A percentile compares a stretch with the other conserved stretches of the same genome.
Conservation (phyloP, 805 yeast species). For the Lachancea nothofagi region DNA sequence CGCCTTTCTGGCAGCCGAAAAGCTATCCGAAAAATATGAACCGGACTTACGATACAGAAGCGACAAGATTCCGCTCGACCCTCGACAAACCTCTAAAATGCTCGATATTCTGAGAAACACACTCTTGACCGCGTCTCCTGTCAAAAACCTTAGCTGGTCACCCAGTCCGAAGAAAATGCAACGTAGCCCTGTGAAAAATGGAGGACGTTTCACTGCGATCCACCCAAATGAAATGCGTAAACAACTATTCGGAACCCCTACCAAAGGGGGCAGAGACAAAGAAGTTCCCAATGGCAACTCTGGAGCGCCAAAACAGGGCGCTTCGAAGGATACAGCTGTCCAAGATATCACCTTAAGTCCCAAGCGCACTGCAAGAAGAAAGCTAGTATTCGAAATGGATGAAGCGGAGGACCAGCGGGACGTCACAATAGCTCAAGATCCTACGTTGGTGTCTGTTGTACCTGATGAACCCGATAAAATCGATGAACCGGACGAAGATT, state of each 20-base stretch:
- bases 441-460: no score
- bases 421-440: not conserved
- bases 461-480: no score
- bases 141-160: conserved; percentile 27
- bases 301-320: no score
- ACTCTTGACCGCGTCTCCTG: conserved; percentile 33
- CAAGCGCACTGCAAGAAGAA: conserved; percentile 22
- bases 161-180: conserved; percentile 26
- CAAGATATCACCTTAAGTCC: not conserved
- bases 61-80: conserved; percentile 55
- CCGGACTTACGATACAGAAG: conserved; percentile 45
- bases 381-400: conserved; percentile 31
- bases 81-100: conserved; percentile 36
- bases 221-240: conserved; percentile 28
- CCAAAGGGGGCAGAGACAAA: conserved; percentile 12
- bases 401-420: conserved; percentile 9
- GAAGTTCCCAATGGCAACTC: conserved; percentile 8
- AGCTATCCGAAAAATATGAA: conserved; percentile 36
- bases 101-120: conserved; percentile 43
- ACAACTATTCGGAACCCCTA: conserved; percentile 27
- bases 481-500: not conserved
- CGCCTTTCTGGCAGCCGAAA: conserved; percentile 55
- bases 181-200: conserved; percentile 17
- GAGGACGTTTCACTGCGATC: conserved; percentile 24
- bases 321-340: not conserved